Conservation (phyloP, 768 basidiomycete genomes). For the Russula lepida region DNA sequence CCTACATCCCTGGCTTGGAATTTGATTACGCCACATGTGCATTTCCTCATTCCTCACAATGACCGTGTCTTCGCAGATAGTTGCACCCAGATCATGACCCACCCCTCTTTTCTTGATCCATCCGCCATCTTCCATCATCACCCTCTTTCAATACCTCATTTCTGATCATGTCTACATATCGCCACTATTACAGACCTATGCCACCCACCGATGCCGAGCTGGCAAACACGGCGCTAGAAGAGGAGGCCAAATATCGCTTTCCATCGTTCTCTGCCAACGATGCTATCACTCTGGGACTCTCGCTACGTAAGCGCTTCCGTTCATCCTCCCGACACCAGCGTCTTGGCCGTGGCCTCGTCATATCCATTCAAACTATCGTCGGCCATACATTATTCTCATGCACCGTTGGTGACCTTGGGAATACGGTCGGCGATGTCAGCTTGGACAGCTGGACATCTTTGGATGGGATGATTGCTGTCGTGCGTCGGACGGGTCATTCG, state of each 20-base stretch:
- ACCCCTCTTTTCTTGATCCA: background rate
- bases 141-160: constrained; percentile 3
- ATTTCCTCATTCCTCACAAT: background rate
- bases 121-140: background rate
- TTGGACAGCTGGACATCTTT: constrained; percentile 73
- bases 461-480: constrained; percentile 74
- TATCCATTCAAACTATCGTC: constrained; percentile 70
- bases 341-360: constrained; percentile 66
- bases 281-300: constrained; percentile 72
- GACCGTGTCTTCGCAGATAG: background rate
- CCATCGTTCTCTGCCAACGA: constrained; percentile 67
- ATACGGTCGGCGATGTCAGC: constrained; percentile 61
- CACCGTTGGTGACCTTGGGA: constrained; percentile 74
- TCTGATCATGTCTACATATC: constrained; percentile 42
- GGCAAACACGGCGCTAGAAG: constrained; percentile 59
- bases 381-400: constrained; percentile 77
- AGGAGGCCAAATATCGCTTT: constrained; percentile 66
- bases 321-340: constrained; percentile 59
- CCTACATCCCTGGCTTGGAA: background rate
- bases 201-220: constrained; percentile 64
- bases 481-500: constrained; percentile 73
- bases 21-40: background rate
- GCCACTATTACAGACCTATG: constrained; percentile 48
- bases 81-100: background rate
- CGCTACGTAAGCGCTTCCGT: constrained; percentile 77